phyloP scores from a whole-genome alignment of 129 eudicot genomes.

The Helichrysum umbraculigerum region DNA sequence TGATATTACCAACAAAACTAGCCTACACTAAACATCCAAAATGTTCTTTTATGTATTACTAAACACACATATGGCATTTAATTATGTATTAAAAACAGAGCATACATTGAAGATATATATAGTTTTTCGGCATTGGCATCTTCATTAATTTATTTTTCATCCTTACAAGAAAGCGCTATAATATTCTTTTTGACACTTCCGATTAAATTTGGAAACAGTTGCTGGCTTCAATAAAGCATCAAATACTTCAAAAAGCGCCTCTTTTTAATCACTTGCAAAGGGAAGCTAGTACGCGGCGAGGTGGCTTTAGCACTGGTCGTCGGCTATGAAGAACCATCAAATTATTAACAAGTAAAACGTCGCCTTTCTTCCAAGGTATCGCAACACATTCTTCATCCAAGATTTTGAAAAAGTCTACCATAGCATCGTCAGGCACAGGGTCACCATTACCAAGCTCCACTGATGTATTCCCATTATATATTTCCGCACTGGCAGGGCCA shows the following conservation, averaged over 20 bases:
- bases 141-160: no score
- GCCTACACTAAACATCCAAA: no score
- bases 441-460: slow-evolving; percentile 69
- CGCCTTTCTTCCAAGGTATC: no score
- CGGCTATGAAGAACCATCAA: slow-evolving; percentile 80
- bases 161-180: no score
- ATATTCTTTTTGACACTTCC: no score
- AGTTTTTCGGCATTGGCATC: no score
- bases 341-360: slow-evolving; percentile 68
- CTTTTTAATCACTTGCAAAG: slow-evolving; percentile 54
- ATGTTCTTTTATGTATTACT: no score
- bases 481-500: slow-evolving; percentile 50
- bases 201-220: neutral
- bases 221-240: neutral
- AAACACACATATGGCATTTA: no score
- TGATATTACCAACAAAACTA: no score
- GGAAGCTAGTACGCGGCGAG: slow-evolving; percentile 76
- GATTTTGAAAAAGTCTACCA: slow-evolving; percentile 51
- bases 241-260: neutral
- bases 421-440: slow-evolving; percentile 50
- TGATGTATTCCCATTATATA: slow-evolving; percentile 31
- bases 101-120: no score
- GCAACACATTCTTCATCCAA: slow-evolving; percentile 73
- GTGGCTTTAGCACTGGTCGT: slow-evolving; percentile 55
- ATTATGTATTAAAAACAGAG: no score